Base-by-base conservation (phyloP, 345 rosid genomes). In the Populus davidiana region DNA sequence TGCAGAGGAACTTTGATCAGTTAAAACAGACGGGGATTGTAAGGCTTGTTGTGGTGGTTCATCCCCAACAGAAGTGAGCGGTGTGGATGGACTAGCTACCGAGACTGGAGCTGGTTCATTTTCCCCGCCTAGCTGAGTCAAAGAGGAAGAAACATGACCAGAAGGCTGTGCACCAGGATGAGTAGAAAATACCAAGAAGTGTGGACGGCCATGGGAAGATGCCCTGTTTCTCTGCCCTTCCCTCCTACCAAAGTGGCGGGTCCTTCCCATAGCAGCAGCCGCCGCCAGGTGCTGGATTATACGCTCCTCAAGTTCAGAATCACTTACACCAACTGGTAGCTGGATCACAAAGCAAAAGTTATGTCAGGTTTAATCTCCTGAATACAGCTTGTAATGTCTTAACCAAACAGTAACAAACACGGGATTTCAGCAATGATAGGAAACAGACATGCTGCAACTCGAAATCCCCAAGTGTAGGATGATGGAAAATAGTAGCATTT, bases 201-300 rank as follows among this genome's bases (percentile, higher is more conserved):
- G 82, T 43, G 85, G 82, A 67, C 77, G 85, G n/a, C 77, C 65
- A 21, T 82, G 79, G 35, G 74, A 4, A 21, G 80, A 66, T 41
- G 75, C 36, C 70, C 85, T 82, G 62, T 79, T 66, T 71, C 85
- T 82, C 31, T 78, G 82, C 66, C 79, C 64, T 39, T 75, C 82
- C 38, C 85, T 78, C 67, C 85, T 67, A 62, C 74, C 74, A 75
- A 70, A 54, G 65, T 71, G 78, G 70, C 52, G 79, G 63, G 79
- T 70, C 79, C 85, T 78, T 71, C 85, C 73, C 75, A 82, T 75
- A 54, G 85, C 85, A 75, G 85, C 82, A 85, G 91, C 84, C 44
- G 93, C 86, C 54, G 83, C 91, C 81, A 75, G 74, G 74, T 74
- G 92, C 87, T 56, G 85, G 77, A 82, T 78, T 82, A 82, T 82